These are phyloP conservation scores for Daphne laureola DNA, from an alignment of 441 rosid species.

Conservation along the genomic window DNA sequence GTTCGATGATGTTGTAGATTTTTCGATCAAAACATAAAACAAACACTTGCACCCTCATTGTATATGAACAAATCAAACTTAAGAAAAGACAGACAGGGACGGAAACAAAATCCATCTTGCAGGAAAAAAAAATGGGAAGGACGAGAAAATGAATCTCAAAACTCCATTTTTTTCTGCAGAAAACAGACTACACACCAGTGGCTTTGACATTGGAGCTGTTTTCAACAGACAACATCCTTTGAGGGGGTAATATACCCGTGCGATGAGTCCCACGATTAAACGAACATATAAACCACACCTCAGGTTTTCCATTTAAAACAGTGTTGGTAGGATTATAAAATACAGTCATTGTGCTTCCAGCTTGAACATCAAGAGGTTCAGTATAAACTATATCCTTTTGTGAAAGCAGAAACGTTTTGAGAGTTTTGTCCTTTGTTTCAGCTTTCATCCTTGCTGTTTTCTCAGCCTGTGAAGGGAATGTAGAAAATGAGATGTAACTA, in stretches of 20 bases:
- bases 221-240: slow-evolving; percentile 61
- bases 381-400: slow-evolving; percentile 82
- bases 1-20: neutral
- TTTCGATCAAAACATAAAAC: neutral
- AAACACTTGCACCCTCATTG: no score
- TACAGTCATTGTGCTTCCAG: slow-evolving; percentile 60
- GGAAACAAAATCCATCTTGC: slow-evolving; percentile 2
- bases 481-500: slow-evolving; percentile 9
- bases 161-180: slow-evolving; percentile 2
- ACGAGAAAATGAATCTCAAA: slow-evolving; percentile 6
- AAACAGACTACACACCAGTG: slow-evolving; percentile 33
- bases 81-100: neutral
- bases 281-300: slow-evolving; percentile 90
- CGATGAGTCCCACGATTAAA: slow-evolving; percentile 93
- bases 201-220: slow-evolving; percentile 53
- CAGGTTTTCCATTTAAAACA: slow-evolving; percentile 72
- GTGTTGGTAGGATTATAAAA: slow-evolving; percentile 82
- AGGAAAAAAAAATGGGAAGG: neutral
- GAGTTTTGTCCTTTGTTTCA: slow-evolving; percentile 62
- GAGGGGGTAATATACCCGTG: slow-evolving; percentile 71
- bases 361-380: slow-evolving; percentile 76
- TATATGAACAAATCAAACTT: no score
- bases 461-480: slow-evolving; percentile 43
- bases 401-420: slow-evolving; percentile 72
- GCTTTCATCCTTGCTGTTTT: slow-evolving; percentile 66